A percentile compares a stretch with the other conserved stretches of the same genome.
phyloP scores from a whole-genome alignment of 2,329 filamentous ascomycete species.

The Eurotiales sp. region DNA sequence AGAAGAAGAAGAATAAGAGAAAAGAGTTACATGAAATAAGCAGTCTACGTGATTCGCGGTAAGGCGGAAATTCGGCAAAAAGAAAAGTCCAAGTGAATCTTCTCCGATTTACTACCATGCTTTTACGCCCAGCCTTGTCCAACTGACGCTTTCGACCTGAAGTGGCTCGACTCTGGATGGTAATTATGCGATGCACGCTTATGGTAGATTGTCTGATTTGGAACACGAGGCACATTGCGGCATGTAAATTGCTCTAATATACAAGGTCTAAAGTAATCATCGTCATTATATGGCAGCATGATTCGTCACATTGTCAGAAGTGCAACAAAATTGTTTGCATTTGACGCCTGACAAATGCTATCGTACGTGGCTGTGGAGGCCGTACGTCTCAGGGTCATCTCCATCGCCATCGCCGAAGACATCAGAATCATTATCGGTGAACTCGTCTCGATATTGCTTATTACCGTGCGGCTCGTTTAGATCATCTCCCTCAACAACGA shows the following conservation, averaged over 20 bases:
- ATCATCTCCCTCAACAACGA: conserved; percentile 46
- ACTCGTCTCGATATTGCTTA: conserved; percentile 49
- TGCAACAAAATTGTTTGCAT: not conserved
- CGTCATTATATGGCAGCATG: not conserved
- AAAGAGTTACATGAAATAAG: too few species aligned
- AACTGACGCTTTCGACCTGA: too few species aligned
- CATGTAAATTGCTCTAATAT: not conserved
- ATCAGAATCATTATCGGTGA: conserved; percentile 52
- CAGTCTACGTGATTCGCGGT: too few species aligned
- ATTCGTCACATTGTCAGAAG: not conserved
- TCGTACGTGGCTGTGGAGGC: conserved; percentile 36
- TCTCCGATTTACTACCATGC: too few species aligned
- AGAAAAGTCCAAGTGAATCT: conserved; percentile 4
- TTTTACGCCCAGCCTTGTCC: too few species aligned
- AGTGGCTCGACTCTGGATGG: too few species aligned
- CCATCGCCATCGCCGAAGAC: conserved; percentile 42
- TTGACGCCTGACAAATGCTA: not conserved
- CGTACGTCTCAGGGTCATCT: conserved; percentile 36
- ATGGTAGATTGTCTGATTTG: not conserved
- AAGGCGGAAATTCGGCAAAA: too few species aligned
- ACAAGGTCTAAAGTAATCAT: not conserved
- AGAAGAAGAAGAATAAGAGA: conserved; percentile 17
- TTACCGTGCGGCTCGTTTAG: conserved; percentile 25
- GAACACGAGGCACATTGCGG: not conserved
- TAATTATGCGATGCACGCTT: too few species aligned